Percentiles rank a stretch among this genome's conserved stretches.
Evolutionary conservation across 345 rosid genomes (phyloP).

Genomic region (rapeseed (Brassica napus)): DNA sequence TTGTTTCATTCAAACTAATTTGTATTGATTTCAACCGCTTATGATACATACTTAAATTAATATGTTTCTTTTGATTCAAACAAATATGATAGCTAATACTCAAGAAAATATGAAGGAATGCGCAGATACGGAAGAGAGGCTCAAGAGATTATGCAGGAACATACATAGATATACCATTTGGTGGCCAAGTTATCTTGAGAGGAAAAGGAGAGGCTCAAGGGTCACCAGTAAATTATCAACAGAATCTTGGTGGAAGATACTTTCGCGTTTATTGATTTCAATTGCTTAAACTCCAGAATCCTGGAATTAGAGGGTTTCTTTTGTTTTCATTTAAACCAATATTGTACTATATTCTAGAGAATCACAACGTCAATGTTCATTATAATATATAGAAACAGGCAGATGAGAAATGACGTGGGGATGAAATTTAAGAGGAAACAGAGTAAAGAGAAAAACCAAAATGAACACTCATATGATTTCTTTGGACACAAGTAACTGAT

Average conservation of each 20-base stretch:
- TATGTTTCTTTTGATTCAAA: not conserved
- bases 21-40: too few relatives aligned
- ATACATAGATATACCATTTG: not conserved
- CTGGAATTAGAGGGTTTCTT: not conserved
- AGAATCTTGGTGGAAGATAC: not conserved
- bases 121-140: not conserved
- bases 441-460: too few relatives aligned
- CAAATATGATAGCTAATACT: not conserved
- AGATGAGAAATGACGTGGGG: not conserved
- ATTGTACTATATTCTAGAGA: not conserved
- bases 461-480: too few relatives aligned
- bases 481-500: too few relatives aligned
- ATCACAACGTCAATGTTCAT: not conserved
- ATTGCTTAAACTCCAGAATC: not conserved
- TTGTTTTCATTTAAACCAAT: not conserved
- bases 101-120: not conserved
- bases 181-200: not conserved
- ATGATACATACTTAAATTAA: too few relatives aligned
- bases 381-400: not conserved
- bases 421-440: too few relatives aligned
- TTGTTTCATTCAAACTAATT: too few relatives aligned
- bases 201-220: not conserved
- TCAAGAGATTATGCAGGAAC: not conserved
- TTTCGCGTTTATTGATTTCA: not conserved
- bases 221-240: not conserved